Evolutionary conservation across 441 rosid species (phyloP).

Genomic region (Cnidoscolus chayamansa): DNA sequence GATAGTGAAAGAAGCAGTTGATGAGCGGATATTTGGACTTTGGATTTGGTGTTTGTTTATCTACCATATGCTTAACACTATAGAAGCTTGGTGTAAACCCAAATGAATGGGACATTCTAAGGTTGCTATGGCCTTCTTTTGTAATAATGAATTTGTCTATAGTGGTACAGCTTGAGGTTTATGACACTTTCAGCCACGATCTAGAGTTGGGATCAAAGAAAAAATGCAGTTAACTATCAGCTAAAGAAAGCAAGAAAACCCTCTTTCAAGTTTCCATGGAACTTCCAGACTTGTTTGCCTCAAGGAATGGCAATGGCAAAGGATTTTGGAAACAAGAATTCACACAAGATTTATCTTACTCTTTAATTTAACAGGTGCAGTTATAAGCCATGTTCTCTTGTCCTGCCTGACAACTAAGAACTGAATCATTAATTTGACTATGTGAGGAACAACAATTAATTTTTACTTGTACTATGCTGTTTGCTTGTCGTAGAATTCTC

Average conservation of each 20-base stretch:
- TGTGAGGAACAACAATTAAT: conserved; percentile 8
- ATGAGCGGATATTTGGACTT: background rate
- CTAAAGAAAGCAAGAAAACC: too few relatives aligned
- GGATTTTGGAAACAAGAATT: background rate
- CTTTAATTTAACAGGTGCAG: background rate
- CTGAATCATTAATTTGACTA: conserved; percentile 4
- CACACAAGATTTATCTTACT: background rate
- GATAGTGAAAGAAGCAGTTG: background rate
- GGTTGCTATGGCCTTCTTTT: background rate
- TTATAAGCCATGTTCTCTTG: background rate
- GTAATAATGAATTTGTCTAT: background rate
- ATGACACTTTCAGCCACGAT: too few relatives aligned
- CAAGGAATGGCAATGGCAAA: background rate
- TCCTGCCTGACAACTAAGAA: conserved; percentile 4
- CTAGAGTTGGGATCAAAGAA: too few relatives aligned
- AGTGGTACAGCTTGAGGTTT: background rate
- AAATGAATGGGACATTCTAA: background rate
- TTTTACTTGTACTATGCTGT: background rate
- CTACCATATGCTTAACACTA: background rate
- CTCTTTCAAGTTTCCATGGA: too few relatives aligned
- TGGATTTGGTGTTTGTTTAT: conserved; percentile 1
- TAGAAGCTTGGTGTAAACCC: background rate
- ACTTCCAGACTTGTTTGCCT: background rate
- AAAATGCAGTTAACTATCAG: too few relatives aligned
- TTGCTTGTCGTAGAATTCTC: background rate